A percentile compares a stretch with the other conserved stretches of the same genome.
Conservation (phyloP, 2,329 filamentous ascomycete species). For the Karstenula rhodostoma region DNA sequence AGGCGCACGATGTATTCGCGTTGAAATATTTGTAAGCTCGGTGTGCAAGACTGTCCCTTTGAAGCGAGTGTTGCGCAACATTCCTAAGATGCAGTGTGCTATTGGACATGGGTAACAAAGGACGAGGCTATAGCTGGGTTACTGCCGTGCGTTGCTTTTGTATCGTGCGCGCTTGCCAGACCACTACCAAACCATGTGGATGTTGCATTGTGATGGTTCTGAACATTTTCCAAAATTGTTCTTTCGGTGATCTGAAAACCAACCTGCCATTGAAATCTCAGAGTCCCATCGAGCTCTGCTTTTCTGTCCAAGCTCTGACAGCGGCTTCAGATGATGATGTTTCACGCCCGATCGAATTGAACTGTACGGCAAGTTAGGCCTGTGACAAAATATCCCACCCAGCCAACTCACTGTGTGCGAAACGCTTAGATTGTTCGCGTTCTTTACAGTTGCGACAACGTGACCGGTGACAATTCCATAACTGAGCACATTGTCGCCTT, state of each 20-base stretch:
- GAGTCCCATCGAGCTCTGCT: background rate
- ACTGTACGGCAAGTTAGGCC: background rate
- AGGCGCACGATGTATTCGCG: background rate
- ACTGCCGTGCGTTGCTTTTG: background rate
- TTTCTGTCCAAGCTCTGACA: constrained; percentile 7
- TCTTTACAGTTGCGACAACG: constrained; percentile 9
- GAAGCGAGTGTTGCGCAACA: background rate
- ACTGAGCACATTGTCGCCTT: constrained; percentile 10
- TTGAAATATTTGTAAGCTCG: background rate
- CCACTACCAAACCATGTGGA: background rate
- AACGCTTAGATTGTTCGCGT: constrained; percentile 10
- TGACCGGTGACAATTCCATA: constrained; percentile 11
- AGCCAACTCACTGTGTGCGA: constrained; percentile 8
- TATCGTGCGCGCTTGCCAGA: background rate
- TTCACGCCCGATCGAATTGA: constrained; percentile 2
- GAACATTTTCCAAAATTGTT: background rate
- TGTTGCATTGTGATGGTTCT: background rate
- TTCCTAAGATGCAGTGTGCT: background rate
- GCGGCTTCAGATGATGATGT: constrained; percentile 5
- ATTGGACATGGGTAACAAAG: background rate
- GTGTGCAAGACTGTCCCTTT: background rate
- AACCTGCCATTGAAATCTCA: background rate
- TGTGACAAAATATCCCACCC: background rate
- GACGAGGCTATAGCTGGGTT: background rate
- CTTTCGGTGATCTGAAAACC: background rate